A percentile compares a stretch with the other conserved stretches of the same genome.
Conservation (phyloP, 495 filamentous ascomycete genomes). For the Penicillium flavigenum region DNA sequence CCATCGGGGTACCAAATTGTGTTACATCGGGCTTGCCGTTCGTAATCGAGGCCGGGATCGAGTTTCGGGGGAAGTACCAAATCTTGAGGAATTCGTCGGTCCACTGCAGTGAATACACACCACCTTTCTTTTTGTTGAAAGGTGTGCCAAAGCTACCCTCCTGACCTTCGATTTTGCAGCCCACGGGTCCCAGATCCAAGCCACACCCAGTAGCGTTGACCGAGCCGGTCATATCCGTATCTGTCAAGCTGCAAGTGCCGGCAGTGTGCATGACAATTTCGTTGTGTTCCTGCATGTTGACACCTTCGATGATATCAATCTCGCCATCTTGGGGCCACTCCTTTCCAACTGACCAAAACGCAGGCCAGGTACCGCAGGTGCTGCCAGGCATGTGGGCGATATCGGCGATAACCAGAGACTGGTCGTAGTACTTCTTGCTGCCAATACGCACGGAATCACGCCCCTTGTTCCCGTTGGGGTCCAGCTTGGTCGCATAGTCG, state of each 20-base stretch:
- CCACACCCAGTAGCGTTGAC: slow-evolving; percentile 56
- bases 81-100: slow-evolving; percentile 63
- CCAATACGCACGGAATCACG: slow-evolving; percentile 67
- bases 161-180: slow-evolving; percentile 47
- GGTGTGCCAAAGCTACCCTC: slow-evolving; percentile 62
- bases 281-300: slow-evolving; percentile 65
- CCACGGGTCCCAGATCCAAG: slow-evolving; percentile 49
- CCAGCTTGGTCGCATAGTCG: slow-evolving; percentile 42
- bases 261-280: slow-evolving; percentile 74
- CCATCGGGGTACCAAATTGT: slow-evolving; percentile 66
- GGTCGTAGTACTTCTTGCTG: slow-evolving; percentile 64
- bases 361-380: slow-evolving; percentile 71
- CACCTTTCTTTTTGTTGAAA: slow-evolving; percentile 74
- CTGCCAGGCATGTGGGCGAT: slow-evolving; percentile 73
- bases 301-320: slow-evolving; percentile 90
- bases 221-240: slow-evolving; percentile 48
- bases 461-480: slow-evolving; percentile 43
- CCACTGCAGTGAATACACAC: slow-evolving; percentile 80
- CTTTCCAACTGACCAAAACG: slow-evolving; percentile 72
- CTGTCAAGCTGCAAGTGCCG: slow-evolving; percentile 59
- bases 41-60: slow-evolving; percentile 58
- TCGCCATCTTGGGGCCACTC: slow-evolving; percentile 81
- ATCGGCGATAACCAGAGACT: slow-evolving; percentile 72
- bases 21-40: slow-evolving; percentile 58
- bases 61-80: slow-evolving; percentile 71